A percentile compares a stretch with the other conserved stretches of the same genome.
Conservation (phyloP, 208 protist species). For the Wallacemonas sp. region DNA sequence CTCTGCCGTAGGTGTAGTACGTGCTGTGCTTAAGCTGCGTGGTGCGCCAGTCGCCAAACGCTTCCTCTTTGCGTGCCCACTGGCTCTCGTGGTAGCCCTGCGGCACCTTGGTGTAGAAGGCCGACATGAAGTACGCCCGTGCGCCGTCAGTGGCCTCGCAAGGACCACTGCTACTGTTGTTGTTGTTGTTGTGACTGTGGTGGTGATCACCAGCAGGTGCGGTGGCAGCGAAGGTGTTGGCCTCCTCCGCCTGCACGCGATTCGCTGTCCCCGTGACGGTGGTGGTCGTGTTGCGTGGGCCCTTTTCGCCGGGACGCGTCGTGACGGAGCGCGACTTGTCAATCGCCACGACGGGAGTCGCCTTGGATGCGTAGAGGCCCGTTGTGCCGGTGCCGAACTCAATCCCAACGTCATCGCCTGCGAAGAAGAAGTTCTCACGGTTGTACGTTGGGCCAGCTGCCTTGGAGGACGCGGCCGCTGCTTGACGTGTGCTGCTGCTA, state of each 20-base stretch:
- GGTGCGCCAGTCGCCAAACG: constrained; percentile 46
- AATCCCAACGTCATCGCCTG: constrained; percentile 17
- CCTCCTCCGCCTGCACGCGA: too few species aligned
- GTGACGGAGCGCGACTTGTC: neutral
- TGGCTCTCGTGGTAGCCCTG: neutral
- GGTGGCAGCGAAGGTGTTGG: too few species aligned
- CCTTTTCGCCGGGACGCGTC: too few species aligned
- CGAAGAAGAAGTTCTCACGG: constrained; percentile 39
- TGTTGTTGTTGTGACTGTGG: too few species aligned
- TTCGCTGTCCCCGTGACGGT: too few species aligned
- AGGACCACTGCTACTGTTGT: too few species aligned
- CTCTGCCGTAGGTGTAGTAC: constrained; percentile 22
- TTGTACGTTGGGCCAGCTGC: constrained; percentile 8
- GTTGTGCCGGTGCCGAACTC: constrained; percentile 55
- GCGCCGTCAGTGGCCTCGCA: neutral
- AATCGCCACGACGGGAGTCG: neutral
- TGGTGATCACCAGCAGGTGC: too few species aligned
- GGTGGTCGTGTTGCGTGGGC: too few species aligned
- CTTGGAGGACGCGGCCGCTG: neutral
- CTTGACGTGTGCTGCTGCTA: too few species aligned
- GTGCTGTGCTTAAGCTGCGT: constrained; percentile 20
- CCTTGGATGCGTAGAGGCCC: constrained; percentile 38
- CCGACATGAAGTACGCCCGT: constrained; percentile 21
- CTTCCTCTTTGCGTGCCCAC: constrained; percentile 36
- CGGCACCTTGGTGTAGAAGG: constrained; percentile 27